Percentiles rank a stretch among this genome's conserved stretches.
Evolutionary conservation across 805 yeast genomes (phyloP).

Genomic region (Cyberlindnera samutprakarnensis): DNA sequence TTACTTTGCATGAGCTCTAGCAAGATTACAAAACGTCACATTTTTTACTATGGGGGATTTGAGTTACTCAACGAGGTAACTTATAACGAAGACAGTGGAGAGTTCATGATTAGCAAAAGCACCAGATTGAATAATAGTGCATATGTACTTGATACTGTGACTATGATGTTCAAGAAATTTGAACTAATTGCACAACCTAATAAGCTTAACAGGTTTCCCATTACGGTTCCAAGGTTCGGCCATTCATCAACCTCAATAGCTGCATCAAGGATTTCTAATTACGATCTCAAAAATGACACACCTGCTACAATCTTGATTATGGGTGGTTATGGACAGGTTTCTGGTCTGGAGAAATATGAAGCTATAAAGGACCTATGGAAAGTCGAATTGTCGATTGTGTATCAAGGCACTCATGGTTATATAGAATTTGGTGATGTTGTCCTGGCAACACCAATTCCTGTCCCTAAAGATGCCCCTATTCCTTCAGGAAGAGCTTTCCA

Average conservation of each 20-base stretch:
- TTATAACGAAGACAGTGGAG: conserved; percentile 26
- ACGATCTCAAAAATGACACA: neutral
- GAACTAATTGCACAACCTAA: conserved; percentile 28
- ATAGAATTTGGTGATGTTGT: conserved; percentile 30
- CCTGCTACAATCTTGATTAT: conserved; percentile 34
- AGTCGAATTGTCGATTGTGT: conserved; percentile 29
- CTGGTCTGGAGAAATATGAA: conserved; percentile 19
- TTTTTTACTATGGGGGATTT: conserved; percentile 68
- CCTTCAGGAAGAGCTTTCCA: conserved; percentile 32
- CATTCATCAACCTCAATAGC: conserved; percentile 27
- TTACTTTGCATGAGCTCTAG: conserved; percentile 41
- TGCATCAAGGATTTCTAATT: conserved; percentile 3
- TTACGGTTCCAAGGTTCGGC: conserved; percentile 32
- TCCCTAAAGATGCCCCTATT: conserved; percentile 6
- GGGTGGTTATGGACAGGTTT: conserved; percentile 40
- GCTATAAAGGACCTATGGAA: conserved; percentile 36
- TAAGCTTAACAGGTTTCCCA: conserved; percentile 22
- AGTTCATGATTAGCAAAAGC: conserved; percentile 29
- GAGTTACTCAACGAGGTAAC: conserved; percentile 26
- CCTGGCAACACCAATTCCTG: conserved; percentile 25
- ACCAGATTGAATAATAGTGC: conserved; percentile 44
- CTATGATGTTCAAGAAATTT: conserved; percentile 42
- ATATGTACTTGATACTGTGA: conserved; percentile 49
- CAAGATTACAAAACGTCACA: conserved; percentile 46
- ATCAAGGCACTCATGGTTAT: conserved; percentile 28